Evolutionary conservation across 208 protist genomes (phyloP).

Genomic region (Strigomonas culicis): DNA sequence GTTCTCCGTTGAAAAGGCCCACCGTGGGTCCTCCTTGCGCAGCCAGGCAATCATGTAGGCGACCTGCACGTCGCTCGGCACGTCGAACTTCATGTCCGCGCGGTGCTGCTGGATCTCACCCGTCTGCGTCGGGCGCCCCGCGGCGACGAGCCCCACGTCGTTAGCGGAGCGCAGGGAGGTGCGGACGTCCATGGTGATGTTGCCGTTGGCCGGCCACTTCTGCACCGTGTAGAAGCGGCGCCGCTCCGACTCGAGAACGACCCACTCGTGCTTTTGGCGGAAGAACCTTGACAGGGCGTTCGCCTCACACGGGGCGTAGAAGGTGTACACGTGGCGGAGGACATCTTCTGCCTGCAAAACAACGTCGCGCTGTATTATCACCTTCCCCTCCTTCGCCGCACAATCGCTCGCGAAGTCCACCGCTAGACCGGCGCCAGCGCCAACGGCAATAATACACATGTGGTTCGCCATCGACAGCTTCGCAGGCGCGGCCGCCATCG

Average conservation of each 20-base stretch:
- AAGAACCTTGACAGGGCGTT: conserved; percentile 64
- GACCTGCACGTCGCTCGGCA: conserved; percentile 79
- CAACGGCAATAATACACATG: conserved; percentile 46
- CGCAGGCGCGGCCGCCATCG: conserved; percentile 51
- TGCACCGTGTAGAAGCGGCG: conserved; percentile 83
- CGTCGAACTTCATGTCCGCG: conserved; percentile 85
- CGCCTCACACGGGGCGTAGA: conserved; percentile 75
- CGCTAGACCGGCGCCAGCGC: conserved; percentile 53
- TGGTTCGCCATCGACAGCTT: conserved; percentile 54
- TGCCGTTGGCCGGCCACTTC: conserved; percentile 80
- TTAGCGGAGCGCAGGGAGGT: conserved; percentile 80
- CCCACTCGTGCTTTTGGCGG: conserved; percentile 88
- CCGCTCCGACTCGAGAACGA: conserved; percentile 80
- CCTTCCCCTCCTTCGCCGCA: conserved; percentile 68
- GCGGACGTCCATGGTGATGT: conserved; percentile 82
- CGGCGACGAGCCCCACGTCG: conserved; percentile 74
- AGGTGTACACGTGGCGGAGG: conserved; percentile 86
- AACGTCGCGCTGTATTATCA: conserved; percentile 85
- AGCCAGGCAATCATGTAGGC: conserved; percentile 92
- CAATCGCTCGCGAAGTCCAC: conserved; percentile 86
- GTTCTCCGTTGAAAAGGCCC: conserved; percentile 90
- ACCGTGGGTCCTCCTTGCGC: conserved; percentile 89
- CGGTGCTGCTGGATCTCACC: conserved; percentile 83
- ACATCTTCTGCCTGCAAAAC: conserved; percentile 75
- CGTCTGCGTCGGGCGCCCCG: conserved; percentile 67